A percentile compares a stretch with the other conserved stretches of the same genome.
Evolutionary conservation across 805 yeast species (phyloP).

Genomic region (Candida palmyrensis): DNA sequence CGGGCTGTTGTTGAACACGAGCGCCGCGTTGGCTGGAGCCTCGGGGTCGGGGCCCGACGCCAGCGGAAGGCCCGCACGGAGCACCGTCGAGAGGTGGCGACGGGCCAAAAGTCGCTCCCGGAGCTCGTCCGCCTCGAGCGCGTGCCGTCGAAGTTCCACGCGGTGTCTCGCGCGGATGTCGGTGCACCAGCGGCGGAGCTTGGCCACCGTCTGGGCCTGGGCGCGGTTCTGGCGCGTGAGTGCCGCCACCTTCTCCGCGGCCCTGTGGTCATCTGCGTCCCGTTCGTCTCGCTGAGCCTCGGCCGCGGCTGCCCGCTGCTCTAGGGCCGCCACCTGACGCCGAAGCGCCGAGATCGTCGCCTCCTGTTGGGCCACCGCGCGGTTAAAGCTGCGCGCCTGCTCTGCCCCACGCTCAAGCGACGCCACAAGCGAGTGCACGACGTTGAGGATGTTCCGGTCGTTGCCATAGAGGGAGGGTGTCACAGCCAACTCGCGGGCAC

Average conservation of each 20-base stretch:
- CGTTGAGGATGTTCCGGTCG: constrained; percentile 33
- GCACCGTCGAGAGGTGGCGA: constrained; percentile 23
- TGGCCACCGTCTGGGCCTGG: constrained; percentile 24
- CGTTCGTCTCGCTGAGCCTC: constrained; percentile 13
- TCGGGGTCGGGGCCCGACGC: constrained; percentile 2
- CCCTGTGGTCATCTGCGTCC: constrained; percentile 13
- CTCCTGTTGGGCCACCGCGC: constrained; percentile 23
- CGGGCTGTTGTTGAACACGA: constrained; percentile 29
- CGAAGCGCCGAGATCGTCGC: constrained; percentile 19
- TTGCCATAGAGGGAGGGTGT: constrained; percentile 29
- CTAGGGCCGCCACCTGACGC: constrained; percentile 16
- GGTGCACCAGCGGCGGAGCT: constrained; percentile 22
- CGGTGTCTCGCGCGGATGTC: constrained; percentile 29
- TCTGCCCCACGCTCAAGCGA: constrained; percentile 27
- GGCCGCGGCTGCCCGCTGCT: constrained; percentile 12
- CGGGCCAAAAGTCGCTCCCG: constrained; percentile 30
- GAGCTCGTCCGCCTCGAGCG: constrained; percentile 26
- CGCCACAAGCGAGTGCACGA: constrained; percentile 28
- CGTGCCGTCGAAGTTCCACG: constrained; percentile 29
- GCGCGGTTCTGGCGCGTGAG: constrained; percentile 16
- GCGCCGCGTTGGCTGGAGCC: constrained; percentile 15
- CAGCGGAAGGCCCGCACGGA: constrained; percentile 22
- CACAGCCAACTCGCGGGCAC: constrained; percentile 15
- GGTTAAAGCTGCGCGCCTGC: constrained; percentile 27
- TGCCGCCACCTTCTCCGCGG: constrained; percentile 12